Percentiles rank a stretch among this genome's conserved stretches.
These are phyloP conservation scores for Aspergillus flavus DNA, from an alignment of 2,329 filamentous ascomycete genomes.

Conservation along the genomic window DNA sequence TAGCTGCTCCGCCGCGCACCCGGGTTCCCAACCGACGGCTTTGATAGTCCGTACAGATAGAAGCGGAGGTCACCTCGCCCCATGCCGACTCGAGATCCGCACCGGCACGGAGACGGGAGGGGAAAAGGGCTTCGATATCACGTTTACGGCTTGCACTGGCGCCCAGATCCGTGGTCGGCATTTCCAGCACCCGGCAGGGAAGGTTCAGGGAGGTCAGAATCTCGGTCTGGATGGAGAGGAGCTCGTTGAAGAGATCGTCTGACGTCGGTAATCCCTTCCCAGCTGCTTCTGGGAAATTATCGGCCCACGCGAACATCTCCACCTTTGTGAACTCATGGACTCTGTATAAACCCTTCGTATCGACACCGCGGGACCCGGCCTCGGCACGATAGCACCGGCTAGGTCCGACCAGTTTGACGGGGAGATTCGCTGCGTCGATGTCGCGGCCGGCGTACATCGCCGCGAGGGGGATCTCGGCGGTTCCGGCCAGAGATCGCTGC, in stretches of 20 bases:
- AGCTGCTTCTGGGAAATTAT: slow-evolving; percentile 51
- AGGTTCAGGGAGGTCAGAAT: slow-evolving; percentile 77
- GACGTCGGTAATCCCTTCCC: slow-evolving; percentile 26
- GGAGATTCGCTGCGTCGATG: slow-evolving; percentile 67
- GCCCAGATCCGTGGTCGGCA: slow-evolving; percentile 86
- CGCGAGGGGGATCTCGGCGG: slow-evolving; percentile 91
- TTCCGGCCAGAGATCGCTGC: slow-evolving; percentile 77
- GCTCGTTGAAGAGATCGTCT: slow-evolving; percentile 72
- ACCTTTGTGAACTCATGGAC: slow-evolving; percentile 99
- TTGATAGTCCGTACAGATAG: slow-evolving; percentile 95
- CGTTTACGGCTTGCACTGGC: slow-evolving; percentile 84
- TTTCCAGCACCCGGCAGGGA: slow-evolving; percentile 86
- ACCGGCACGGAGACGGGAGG: slow-evolving; percentile 61
- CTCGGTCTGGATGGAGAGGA: slow-evolving; percentile 82
- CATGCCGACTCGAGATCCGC: slow-evolving; percentile 65
- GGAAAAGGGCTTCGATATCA: slow-evolving; percentile 95
- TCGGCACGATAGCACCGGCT: slow-evolving; percentile 96
- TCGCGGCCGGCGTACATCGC: slow-evolving; percentile 80
- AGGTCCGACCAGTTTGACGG: slow-evolving; percentile 77
- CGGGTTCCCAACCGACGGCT: slow-evolving; percentile 77
- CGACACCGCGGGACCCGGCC: slow-evolving; percentile 83
- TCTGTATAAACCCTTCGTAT: slow-evolving; percentile 92
- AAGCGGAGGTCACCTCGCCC: slow-evolving; percentile 91
- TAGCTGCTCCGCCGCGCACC: slow-evolving; percentile 55
- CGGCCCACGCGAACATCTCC: slow-evolving; percentile 92